phyloP scores from a whole-genome alignment of 495 filamentous ascomycete genomes.

The Cetradonia linearis region DNA sequence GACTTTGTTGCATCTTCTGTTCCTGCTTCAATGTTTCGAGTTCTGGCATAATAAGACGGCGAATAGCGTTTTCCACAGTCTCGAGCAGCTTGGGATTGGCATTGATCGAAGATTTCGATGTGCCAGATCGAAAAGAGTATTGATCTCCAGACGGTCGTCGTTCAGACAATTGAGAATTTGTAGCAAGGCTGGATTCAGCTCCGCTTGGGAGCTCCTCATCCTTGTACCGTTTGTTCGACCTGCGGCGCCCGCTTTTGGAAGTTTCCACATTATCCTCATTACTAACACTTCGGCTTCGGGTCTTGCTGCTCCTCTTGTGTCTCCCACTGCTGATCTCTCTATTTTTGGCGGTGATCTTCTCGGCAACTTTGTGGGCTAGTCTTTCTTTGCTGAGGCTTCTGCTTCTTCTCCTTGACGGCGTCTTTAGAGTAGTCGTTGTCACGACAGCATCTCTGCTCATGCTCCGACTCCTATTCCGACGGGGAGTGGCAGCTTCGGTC shows the following conservation, averaged over 20 bases:
- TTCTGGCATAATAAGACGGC: slow-evolving; percentile 82
- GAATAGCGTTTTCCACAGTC: slow-evolving; percentile 92
- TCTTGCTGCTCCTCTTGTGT: slow-evolving; percentile 41
- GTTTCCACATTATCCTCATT: slow-evolving; percentile 53
- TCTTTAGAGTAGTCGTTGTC: slow-evolving; percentile 50
- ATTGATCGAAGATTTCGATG: slow-evolving; percentile 80
- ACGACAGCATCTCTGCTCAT: slow-evolving; percentile 38
- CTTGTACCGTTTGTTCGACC: slow-evolving; percentile 50
- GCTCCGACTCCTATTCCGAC: slow-evolving; percentile 50
- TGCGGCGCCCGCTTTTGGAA: slow-evolving; percentile 46
- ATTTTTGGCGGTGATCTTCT: slow-evolving; percentile 48
- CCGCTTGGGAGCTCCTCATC: slow-evolving; percentile 56
- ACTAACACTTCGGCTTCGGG: slow-evolving; percentile 50
- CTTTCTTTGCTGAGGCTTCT: slow-evolving; percentile 67
- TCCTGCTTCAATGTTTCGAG: slow-evolving; percentile 83
- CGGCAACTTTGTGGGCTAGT: slow-evolving; percentile 58
- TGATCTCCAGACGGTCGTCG: slow-evolving; percentile 62
- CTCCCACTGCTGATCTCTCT: slow-evolving; percentile 40
- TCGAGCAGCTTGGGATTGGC: slow-evolving; percentile 83
- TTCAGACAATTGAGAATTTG: slow-evolving; percentile 56
- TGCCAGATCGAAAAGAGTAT: slow-evolving; percentile 63
- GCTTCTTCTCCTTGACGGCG: slow-evolving; percentile 53
- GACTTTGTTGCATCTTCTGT: slow-evolving; percentile 56
- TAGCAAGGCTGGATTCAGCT: slow-evolving; percentile 65
- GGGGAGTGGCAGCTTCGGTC: slow-evolving; percentile 33